Conservation (phyloP, 2,329 filamentous ascomycete genomes). For the Lachnellula suecica region DNA sequence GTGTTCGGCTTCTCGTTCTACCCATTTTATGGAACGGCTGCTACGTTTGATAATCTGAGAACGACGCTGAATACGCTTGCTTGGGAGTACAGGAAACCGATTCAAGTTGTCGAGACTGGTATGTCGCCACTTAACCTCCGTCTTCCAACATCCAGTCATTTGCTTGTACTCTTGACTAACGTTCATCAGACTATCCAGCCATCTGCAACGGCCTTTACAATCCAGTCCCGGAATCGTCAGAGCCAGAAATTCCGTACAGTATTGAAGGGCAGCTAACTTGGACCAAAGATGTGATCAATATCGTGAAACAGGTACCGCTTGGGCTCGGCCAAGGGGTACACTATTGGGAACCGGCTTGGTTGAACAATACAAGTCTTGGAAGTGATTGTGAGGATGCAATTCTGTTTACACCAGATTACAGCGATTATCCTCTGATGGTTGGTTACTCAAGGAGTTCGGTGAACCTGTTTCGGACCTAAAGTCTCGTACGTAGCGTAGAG, state of each 20-base stretch:
- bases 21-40: slow-evolving; percentile 64
- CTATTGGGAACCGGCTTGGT: slow-evolving; percentile 51
- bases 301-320: slow-evolving; percentile 51
- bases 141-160: too few relatives aligned
- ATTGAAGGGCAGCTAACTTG: slow-evolving; percentile 62
- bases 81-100: slow-evolving; percentile 59
- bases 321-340: slow-evolving; percentile 57
- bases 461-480: slow-evolving; percentile 25
- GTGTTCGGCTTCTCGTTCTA: slow-evolving; percentile 72
- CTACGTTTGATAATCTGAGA: slow-evolving; percentile 57
- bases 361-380: slow-evolving; percentile 62
- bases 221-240: slow-evolving; percentile 30
- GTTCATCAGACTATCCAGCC: slow-evolving; percentile 64
- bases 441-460: slow-evolving; percentile 32
- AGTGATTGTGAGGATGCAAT: slow-evolving; percentile 64
- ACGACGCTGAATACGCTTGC: slow-evolving; percentile 57
- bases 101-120: slow-evolving; percentile 67
- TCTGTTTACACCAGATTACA: slow-evolving; percentile 49
- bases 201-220: slow-evolving; percentile 57
- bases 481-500: too few relatives aligned
- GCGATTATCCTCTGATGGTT: slow-evolving; percentile 20
- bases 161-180: too few relatives aligned
- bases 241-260: slow-evolving; percentile 57
- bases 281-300: slow-evolving; percentile 55
- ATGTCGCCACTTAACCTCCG: too few relatives aligned